A percentile compares a stretch with the other conserved stretches of the same genome.
Evolutionary conservation across 441 rosid genomes (phyloP).

Genomic region (Erodium moschatum): DNA sequence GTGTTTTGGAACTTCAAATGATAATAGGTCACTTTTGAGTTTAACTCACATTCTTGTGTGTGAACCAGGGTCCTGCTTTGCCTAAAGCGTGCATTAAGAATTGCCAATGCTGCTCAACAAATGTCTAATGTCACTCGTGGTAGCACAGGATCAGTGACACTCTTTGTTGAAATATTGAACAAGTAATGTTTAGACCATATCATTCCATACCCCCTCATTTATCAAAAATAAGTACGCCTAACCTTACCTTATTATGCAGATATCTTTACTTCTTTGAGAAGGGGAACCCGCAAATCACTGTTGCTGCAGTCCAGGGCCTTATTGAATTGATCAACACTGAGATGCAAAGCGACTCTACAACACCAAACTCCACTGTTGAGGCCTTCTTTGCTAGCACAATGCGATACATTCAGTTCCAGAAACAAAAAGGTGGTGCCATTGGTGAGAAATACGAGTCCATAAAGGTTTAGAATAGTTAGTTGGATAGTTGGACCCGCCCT

Average conservation of each 20-base stretch:
- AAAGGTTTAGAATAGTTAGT: conserved; percentile 30
- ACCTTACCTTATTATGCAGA: conserved; percentile 33
- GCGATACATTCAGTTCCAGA: conserved; percentile 77
- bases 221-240: conserved; percentile 7
- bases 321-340: conserved; percentile 67
- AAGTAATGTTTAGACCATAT: conserved; percentile 39
- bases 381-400: conserved; percentile 78
- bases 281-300: conserved; percentile 65
- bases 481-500: too few relatives aligned
- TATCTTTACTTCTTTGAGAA: conserved; percentile 86
- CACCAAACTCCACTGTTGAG: conserved; percentile 57
- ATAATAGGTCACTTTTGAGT: neutral
- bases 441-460: conserved; percentile 71
- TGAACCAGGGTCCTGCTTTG: conserved; percentile 66
- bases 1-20: neutral
- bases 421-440: conserved; percentile 83
- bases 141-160: conserved; percentile 60
- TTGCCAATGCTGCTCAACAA: conserved; percentile 92
- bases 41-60: neutral
- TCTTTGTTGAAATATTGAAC: conserved; percentile 89
- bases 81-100: conserved; percentile 88
- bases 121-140: conserved; percentile 67
- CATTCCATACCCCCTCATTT: neutral
- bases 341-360: conserved; percentile 56
- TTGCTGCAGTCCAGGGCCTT: conserved; percentile 64